These are phyloP conservation scores for Hypericum perforatum DNA, from an alignment of 345 rosid genomes.

Conservation along the genomic window DNA sequence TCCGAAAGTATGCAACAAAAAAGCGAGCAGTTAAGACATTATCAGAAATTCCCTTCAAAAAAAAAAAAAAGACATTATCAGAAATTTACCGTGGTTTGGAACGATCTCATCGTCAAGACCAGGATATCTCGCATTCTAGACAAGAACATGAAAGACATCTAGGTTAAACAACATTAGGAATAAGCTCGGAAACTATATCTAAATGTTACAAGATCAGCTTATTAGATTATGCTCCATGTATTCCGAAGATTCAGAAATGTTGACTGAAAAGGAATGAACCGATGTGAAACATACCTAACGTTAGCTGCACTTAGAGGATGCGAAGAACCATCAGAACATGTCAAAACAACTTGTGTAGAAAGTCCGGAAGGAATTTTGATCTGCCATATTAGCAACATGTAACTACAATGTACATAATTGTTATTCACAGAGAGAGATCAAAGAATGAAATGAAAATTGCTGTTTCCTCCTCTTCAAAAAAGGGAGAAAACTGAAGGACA, in stretches of 20 bases:
- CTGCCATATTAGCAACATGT: conserved; percentile 33
- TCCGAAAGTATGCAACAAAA: no score
- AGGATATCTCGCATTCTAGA: conserved; percentile 61
- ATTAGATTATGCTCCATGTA: no score
- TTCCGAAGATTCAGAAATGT: no score
- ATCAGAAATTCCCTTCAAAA: conserved; percentile 1
- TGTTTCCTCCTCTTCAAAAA: no score
- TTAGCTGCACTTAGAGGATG: conserved; percentile 48
- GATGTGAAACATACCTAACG: conserved; percentile 38
- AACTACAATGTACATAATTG: background rate
- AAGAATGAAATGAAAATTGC: no score
- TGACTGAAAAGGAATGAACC: background rate
- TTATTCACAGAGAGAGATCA: no score
- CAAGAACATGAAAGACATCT: conserved; percentile 2
- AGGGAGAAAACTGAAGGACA: no score
- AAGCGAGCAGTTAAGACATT: no score
- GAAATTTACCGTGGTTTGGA: conserved; percentile 58
- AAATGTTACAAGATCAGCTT: no score
- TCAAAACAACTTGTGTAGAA: conserved; percentile 69
- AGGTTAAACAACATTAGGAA: background rate
- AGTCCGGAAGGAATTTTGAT: conserved; percentile 71
- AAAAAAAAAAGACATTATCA: no score
- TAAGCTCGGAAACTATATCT: background rate
- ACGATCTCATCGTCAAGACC: conserved; percentile 59
- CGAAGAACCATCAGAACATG: conserved; percentile 67